Conservation (phyloP, 2,329 filamentous ascomycete genomes). For the Pseudocercospora crystallina region DNA sequence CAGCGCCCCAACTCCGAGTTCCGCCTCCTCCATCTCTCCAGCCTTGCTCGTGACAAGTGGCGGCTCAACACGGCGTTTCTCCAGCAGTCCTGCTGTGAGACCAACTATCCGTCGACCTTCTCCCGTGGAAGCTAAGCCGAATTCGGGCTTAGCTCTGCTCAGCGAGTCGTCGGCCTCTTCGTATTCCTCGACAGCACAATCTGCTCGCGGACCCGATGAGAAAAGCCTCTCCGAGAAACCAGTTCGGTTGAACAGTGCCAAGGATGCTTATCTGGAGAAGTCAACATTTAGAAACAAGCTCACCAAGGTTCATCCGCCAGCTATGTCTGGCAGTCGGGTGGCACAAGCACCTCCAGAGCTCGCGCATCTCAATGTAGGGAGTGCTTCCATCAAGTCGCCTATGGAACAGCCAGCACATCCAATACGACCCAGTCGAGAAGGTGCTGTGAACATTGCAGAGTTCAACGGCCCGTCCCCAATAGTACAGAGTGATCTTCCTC, state of each 20-base stretch:
- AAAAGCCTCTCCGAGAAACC: too few relatives aligned
- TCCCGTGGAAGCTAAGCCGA: constrained; percentile 32
- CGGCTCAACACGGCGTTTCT: background rate
- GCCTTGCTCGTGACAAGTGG: constrained; percentile 51
- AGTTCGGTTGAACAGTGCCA: too few relatives aligned
- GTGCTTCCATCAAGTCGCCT: constrained; percentile 48
- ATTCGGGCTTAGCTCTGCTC: constrained; percentile 60
- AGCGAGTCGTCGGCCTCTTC: constrained; percentile 71
- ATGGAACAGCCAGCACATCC: constrained; percentile 46
- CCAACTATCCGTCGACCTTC: too few relatives aligned
- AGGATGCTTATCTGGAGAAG: too few relatives aligned
- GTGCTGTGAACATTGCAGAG: constrained; percentile 44
- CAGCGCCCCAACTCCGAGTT: constrained; percentile 75
- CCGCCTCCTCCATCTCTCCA: constrained; percentile 73
- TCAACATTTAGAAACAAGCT: constrained; percentile 13
- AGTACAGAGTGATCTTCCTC: constrained; percentile 57
- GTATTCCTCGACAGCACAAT: constrained; percentile 51
- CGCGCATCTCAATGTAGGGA: constrained; percentile 60
- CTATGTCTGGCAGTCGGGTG: constrained; percentile 5
- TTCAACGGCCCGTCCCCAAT: constrained; percentile 52
- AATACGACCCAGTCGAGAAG: constrained; percentile 46
- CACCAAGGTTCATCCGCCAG: constrained; percentile 10
- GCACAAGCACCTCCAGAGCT: constrained; percentile 37
- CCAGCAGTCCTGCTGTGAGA: too few relatives aligned
- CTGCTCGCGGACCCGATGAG: background rate